These are phyloP conservation scores for Eucalyptus microcorys DNA, from an alignment of 345 rosid species.

Conservation along the genomic window DNA sequence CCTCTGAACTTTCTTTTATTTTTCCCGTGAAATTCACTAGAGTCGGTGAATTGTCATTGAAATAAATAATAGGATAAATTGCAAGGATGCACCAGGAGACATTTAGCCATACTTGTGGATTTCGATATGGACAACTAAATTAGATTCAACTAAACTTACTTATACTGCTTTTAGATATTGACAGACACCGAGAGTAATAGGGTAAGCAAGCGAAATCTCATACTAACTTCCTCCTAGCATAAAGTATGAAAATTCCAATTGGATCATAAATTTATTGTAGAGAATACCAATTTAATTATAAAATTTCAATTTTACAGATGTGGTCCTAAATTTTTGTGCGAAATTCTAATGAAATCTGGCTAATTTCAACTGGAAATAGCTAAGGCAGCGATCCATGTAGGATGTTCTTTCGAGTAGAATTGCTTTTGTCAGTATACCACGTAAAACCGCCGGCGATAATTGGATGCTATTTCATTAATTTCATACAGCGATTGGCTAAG, in stretches of 20 bases:
- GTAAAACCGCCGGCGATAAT: fast-evolving
- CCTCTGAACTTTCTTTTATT: not conserved
- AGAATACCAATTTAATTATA: no score
- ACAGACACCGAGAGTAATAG: fast-evolving
- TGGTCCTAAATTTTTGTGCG: no score
- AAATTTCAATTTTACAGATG: no score
- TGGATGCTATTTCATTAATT: not conserved
- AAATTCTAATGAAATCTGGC: not conserved
- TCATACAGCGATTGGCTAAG: fast-evolving
- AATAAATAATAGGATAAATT: no score
- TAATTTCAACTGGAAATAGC: not conserved
- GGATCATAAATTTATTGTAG: no score
- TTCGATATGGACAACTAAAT: not conserved
- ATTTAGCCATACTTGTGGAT: not conserved
- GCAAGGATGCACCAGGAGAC: not conserved
- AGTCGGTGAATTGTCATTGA: not conserved
- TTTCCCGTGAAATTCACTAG: not conserved
- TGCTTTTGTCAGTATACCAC: not conserved
- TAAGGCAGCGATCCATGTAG: not conserved
- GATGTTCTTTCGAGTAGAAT: no score
- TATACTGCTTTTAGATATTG: not conserved
- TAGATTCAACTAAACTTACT: not conserved
- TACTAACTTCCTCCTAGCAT: no score
- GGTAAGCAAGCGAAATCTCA: not conserved
- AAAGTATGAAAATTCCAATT: no score